Evolutionary conservation across 2,329 filamentous ascomycete species (phyloP).

Genomic region (Lasiodiplodia theobromae): DNA sequence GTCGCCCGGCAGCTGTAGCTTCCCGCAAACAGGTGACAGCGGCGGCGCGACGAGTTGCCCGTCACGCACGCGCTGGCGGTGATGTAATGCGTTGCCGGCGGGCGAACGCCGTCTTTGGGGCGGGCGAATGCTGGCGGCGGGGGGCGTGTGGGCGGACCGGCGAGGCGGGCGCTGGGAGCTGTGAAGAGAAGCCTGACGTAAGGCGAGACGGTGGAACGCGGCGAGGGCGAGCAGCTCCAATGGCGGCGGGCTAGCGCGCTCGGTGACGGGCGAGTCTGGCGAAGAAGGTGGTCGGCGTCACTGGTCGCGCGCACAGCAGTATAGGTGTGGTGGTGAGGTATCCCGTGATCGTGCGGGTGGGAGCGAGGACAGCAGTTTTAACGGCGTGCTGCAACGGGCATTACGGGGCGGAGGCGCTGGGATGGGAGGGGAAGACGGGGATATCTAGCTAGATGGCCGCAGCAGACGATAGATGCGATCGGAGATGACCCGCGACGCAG

Average conservation of each 20-base stretch:
- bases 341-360: slow-evolving; percentile 22
- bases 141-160: not conserved
- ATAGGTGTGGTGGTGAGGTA: slow-evolving; percentile 5
- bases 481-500: slow-evolving; percentile 43
- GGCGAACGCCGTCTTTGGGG: slow-evolving; percentile 16
- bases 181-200: slow-evolving; percentile 21
- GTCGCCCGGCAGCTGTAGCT: slow-evolving; percentile 12
- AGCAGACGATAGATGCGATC: slow-evolving; percentile 42
- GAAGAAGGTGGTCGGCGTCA: not conserved
- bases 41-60: slow-evolving; percentile 7
- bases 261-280: not conserved
- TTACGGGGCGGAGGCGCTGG: slow-evolving; percentile 20
- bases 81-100: slow-evolving; percentile 18
- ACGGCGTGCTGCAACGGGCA: slow-evolving; percentile 23
- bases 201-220: slow-evolving; percentile 14
- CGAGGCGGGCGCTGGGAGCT: not conserved
- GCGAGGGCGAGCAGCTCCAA: slow-evolving; percentile 16
- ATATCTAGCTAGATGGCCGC: slow-evolving; percentile 34
- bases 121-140: slow-evolving; percentile 16
- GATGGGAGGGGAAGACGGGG: slow-evolving; percentile 33
- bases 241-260: slow-evolving; percentile 13
- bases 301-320: slow-evolving; percentile 2
- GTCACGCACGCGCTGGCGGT: slow-evolving; percentile 19
- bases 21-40: slow-evolving; percentile 25
- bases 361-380: slow-evolving; percentile 25